Base-by-base conservation (phyloP, 352 stramenopile species). In the Phytophthora agathidicida region DNA sequence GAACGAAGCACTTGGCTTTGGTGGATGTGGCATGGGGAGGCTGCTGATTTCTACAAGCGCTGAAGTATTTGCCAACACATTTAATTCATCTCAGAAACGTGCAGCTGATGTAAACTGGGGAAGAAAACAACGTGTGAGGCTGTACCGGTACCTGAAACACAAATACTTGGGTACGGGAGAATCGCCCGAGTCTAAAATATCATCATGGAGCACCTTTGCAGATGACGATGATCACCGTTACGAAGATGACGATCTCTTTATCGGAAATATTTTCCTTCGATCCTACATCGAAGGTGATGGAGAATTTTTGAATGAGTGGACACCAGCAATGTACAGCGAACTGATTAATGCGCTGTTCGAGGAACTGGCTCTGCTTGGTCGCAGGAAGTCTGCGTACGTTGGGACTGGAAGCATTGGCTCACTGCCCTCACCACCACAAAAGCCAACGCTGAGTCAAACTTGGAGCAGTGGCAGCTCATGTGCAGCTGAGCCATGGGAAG, bases 261-360 rank as follows among this genome's bases (percentile, higher is more conserved):
- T 94, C 4, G 79, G 83, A 8, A 87, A 92, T 36, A 90, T 95
- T 45, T 95, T 94, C 48, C 26, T 95, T 19, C 71, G 71, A 11
- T 91, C 84, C 13, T 95, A 91, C 54, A 84, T 95, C 39, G 80
- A 93, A 66, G 82, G 79, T 17, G 75, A 93, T 45, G 86, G 86
- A 0, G 65, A 88, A 23, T 93, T 95, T 43, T 64, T 93, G 28
- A 91, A 79, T 35, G 59, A 82, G 17, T 95, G 84, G 86, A 89
- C 74, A 22, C 56, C 72, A 3, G 75, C 83, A 17, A 92, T 91
- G 84, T 92, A 88, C 60, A 55, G 51, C 11, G 65, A 81, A 7
- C 66, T 90, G 35, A 80, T 93, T 41, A 70, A 75, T 48, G 83
- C 79, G 17, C 71, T 95, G 8, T 92, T 94, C 17, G 20, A 68